Percentiles rank a stretch among this genome's conserved stretches.
phyloP scores from a whole-genome alignment of 2,329 filamentous ascomycete species.

The Apiospora kogelbergensis region DNA sequence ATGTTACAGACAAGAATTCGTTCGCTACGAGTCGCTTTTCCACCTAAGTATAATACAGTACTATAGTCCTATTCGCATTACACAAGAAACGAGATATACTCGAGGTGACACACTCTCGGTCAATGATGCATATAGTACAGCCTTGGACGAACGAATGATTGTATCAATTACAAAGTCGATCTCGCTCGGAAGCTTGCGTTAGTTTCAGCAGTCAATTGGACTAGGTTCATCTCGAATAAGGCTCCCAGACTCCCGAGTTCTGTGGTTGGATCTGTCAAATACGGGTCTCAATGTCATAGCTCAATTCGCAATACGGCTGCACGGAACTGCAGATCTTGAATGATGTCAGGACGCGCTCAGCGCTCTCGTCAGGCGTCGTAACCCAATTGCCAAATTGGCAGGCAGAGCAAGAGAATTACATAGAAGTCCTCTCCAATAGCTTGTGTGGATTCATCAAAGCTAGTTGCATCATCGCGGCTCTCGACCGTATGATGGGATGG shows the following conservation, averaged over 20 bases:
- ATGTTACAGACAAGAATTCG: neutral
- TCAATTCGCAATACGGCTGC: neutral
- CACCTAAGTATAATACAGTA: neutral
- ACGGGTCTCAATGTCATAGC: neutral
- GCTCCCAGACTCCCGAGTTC: neutral
- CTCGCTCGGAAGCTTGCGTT: neutral
- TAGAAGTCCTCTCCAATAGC: neutral
- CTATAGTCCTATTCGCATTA: too few relatives aligned
- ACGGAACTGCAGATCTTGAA: neutral
- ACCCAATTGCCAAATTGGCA: neutral
- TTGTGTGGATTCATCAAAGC: neutral
- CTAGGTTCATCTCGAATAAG: neutral
- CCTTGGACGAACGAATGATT: neutral
- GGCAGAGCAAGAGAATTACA: too few relatives aligned
- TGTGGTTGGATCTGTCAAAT: neutral
- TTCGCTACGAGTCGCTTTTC: neutral
- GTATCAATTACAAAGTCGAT: neutral
- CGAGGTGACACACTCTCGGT: neutral
- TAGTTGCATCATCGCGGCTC: neutral
- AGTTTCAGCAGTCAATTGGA: neutral
- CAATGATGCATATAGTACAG: neutral
- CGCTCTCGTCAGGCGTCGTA: neutral
- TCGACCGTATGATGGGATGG: neutral
- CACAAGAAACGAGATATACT: neutral
- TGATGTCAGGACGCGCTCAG: neutral